Evolutionary conservation across 73 alveolate species (phyloP), one percentile per base, ranked within the genome.

Genomic region (Urostyla sp.): DNA sequence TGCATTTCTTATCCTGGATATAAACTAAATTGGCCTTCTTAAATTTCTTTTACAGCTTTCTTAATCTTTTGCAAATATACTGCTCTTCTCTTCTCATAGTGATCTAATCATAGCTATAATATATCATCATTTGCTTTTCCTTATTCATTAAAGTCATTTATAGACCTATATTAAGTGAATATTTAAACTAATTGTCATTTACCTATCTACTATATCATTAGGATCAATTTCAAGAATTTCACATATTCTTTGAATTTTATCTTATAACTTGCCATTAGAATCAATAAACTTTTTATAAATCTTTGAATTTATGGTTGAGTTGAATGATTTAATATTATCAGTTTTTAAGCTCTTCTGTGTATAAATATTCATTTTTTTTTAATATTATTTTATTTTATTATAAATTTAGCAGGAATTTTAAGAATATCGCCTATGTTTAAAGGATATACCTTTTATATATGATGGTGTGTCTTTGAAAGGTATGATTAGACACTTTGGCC

Each of bases 401-500:
- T n/a, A n/a, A n/a, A n/a, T n/a, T n/a, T n/a, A n/a, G n/a, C n/a
- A n/a, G n/a, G n/a, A n/a, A n/a, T n/a, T n/a, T n/a, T n/a, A n/a
- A n/a, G 63, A 50, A 50, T 11, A n/a, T 6, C 30, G 63, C 8
- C 7, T 59, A 59, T 30, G 30, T n/a, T n/a, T n/a, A n/a, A n/a
- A n/a, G n/a, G n/a, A n/a, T n/a, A n/a, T n/a, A n/a, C n/a, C n/a
- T n/a, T n/a, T n/a, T n/a, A n/a, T n/a, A n/a, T 26, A 13, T 52
- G 34, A 13, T 11, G 26, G 18, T 35, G 30, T 23, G 18, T 6
- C 76, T 35, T 52, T 8, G 80, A 81, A 55, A 56, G n/a, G n/a
- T n/a, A n/a, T n/a, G n/a, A n/a, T n/a, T n/a, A n/a, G 92, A 84
- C 94, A 87, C 98, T 91, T 92, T 92, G 98, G 98, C 98, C 98